phyloP scores from a whole-genome alignment of 345 rosid species.

The Rhodamnia rubescens region DNA sequence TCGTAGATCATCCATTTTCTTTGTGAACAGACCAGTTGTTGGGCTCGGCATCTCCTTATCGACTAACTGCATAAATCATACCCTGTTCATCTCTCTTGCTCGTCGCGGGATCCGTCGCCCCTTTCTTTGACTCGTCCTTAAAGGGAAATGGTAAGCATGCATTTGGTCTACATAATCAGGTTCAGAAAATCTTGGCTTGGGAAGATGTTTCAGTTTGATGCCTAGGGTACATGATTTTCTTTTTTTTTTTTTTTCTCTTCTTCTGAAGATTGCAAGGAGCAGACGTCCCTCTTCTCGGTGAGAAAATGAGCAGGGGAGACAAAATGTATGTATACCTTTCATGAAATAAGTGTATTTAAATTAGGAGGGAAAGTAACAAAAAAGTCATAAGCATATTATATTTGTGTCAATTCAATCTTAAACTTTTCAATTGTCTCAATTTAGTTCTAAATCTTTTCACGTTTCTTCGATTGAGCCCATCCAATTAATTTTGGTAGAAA shows the following conservation, averaged over 20 bases:
- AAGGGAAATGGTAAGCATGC: neutral
- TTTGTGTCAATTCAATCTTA: neutral
- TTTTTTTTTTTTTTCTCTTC: too few species aligned
- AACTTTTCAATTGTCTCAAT: neutral
- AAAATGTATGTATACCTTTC: neutral
- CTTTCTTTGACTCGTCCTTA: too few species aligned
- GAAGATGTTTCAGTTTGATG: neutral
- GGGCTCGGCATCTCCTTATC: slow-evolving; percentile 40
- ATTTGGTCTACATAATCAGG: neutral
- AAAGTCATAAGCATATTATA: too few species aligned
- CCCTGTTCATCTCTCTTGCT: neutral
- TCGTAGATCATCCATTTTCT: slow-evolving; percentile 49
- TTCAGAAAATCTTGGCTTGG: neutral
- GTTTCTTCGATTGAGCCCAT: too few species aligned
- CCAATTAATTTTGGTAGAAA: neutral
- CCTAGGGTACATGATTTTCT: too few species aligned
- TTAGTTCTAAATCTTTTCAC: neutral
- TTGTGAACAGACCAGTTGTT: slow-evolving; percentile 42
- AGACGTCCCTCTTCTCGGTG: too few species aligned
- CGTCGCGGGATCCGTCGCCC: neutral
- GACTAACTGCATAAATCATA: neutral
- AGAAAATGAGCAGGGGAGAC: neutral
- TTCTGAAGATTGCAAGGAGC: neutral
- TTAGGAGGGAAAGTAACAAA: too few species aligned
- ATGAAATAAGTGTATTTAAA: neutral